phyloP scores from a whole-genome alignment of 306 rosid species.

The Rubus parviflorus region DNA sequence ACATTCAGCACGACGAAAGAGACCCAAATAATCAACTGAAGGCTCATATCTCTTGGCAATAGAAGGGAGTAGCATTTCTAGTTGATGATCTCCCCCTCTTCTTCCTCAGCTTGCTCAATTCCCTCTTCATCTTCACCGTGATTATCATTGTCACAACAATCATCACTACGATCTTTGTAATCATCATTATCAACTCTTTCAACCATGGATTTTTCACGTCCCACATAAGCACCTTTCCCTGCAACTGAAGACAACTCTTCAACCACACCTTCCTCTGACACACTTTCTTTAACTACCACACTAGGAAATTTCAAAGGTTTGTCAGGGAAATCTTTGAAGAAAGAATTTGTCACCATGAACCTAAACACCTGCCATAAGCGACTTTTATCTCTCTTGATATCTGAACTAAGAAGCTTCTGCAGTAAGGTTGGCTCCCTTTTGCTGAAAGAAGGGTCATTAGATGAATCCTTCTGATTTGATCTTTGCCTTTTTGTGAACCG shows the following conservation, averaged over 20 bases:
- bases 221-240: constrained; percentile 28
- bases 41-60: neutral
- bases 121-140: constrained; percentile 21
- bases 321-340: constrained; percentile 61
- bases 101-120: constrained; percentile 43
- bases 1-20: neutral
- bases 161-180: neutral
- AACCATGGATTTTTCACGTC: constrained; percentile 6
- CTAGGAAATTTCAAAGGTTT: constrained; percentile 63
- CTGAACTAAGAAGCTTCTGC: constrained; percentile 77
- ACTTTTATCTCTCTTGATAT: constrained; percentile 67
- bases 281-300: constrained; percentile 45
- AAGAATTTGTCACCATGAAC: constrained; percentile 77
- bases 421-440: constrained; percentile 58
- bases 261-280: constrained; percentile 22
- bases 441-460: constrained; percentile 21
- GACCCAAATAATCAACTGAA: neutral
- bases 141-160: constrained; percentile 5
- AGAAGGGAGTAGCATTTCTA: constrained; percentile 5
- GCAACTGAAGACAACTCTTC: constrained; percentile 20
- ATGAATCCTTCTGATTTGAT: constrained; percentile 29
- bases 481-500: constrained; percentile 55
- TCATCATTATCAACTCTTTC: constrained; percentile 18
- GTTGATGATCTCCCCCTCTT: constrained; percentile 77
- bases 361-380: constrained; percentile 70